phyloP scores from a whole-genome alignment of 2,329 filamentous ascomycete species.

The Didymella sp. region DNA sequence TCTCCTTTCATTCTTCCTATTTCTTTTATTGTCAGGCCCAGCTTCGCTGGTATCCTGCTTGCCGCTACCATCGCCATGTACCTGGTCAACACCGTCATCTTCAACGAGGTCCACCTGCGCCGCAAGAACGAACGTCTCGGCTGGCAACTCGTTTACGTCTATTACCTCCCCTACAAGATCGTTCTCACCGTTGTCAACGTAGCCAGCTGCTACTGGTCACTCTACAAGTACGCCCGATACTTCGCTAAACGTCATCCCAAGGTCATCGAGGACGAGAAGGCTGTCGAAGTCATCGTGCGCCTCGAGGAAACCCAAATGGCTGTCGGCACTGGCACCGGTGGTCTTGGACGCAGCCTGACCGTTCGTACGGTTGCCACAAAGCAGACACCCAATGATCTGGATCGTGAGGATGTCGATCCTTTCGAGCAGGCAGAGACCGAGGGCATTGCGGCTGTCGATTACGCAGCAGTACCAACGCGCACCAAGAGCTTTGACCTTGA shows the following conservation, averaged over 20 bases:
- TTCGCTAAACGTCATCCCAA: slow-evolving; percentile 58
- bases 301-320: slow-evolving; percentile 30
- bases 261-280: slow-evolving; percentile 57
- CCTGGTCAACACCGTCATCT: slow-evolving; percentile 53
- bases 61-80: slow-evolving; percentile 53
- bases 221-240: slow-evolving; percentile 56
- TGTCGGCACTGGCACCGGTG: slow-evolving; percentile 5
- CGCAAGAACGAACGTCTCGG: slow-evolving; percentile 54
- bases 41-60: slow-evolving; percentile 51
- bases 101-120: slow-evolving; percentile 59
- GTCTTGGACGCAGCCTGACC: slow-evolving; percentile 33
- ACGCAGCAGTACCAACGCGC: slow-evolving; percentile 1
- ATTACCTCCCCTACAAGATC: slow-evolving; percentile 57
- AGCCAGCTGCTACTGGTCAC: slow-evolving; percentile 43
- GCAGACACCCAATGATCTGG: neutral
- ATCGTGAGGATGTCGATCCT: slow-evolving; percentile 3
- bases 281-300: slow-evolving; percentile 39
- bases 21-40: slow-evolving; percentile 53
- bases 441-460: slow-evolving; percentile 10
- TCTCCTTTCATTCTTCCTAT: slow-evolving; percentile 57
- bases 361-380: slow-evolving; percentile 25
- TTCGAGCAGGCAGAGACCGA: slow-evolving; percentile 8
- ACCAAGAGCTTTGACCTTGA: neutral
- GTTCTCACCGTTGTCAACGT: slow-evolving; percentile 56
- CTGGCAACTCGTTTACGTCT: slow-evolving; percentile 49